Evolutionary conservation across 208 protist species (phyloP).

Genomic region (Trypanosoma caninum): DNA sequence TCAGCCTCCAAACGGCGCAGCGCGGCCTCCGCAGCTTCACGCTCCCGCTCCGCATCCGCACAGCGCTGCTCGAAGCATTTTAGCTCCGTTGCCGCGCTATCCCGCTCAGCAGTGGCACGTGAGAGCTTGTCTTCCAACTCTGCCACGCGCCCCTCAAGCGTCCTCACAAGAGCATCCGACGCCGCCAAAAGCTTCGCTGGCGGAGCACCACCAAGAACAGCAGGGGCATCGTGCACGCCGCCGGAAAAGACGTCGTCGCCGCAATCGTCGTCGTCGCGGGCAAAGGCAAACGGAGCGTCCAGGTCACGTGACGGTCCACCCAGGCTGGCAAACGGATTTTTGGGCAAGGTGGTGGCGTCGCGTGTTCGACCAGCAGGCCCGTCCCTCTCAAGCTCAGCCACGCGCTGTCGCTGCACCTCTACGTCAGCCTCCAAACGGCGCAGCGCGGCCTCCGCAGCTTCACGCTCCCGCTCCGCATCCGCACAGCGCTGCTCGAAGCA

Average conservation of each 20-base stretch:
- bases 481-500: not conserved
- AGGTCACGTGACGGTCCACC: not conserved
- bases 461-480: not conserved
- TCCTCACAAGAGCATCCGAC: not conserved
- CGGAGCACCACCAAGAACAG: not conserved
- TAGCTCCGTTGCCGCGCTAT: no score
- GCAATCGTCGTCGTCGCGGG: not conserved
- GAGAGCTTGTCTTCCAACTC: no score
- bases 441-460: slow-evolving; percentile 20
- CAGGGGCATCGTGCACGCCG: not conserved
- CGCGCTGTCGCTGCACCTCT: slow-evolving; percentile 8
- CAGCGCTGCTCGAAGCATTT: no score
- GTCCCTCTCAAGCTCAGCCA: slow-evolving; percentile 10
- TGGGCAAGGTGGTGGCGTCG: not conserved
- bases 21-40: no score
- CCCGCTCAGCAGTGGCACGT: no score
- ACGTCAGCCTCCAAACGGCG: slow-evolving; percentile 36
- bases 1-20: no score
- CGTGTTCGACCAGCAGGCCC: not conserved
- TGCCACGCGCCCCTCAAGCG: not conserved
- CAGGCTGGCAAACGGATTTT: slow-evolving; percentile 6
- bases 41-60: no score
- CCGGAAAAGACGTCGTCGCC: not conserved
- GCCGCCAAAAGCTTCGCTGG: not conserved
- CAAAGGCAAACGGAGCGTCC: not conserved